Base-by-base conservation (phyloP, 305 asterid species). In the Stenogyne calaminthoides region DNA sequence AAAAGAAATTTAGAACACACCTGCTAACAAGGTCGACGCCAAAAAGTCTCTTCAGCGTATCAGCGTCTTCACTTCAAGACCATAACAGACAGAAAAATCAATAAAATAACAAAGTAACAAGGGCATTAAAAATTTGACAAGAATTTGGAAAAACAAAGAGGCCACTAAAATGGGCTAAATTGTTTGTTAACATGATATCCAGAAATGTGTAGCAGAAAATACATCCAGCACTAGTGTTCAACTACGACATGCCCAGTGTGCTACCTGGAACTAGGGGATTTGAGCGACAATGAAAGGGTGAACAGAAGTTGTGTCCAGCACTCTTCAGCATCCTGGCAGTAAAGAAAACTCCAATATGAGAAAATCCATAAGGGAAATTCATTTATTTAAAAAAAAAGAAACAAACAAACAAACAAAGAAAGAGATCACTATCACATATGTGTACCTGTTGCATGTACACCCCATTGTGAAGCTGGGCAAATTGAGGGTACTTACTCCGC, bases 231-330 rank as follows among this genome's bases (percentile, higher is more conserved):
- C 27, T 65, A 20, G 32, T 55, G 20, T 51, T 51, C 68, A 62
- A 55, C 29, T 44, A 44, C 64, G 60, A 61, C 68, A 54, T 64
- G 63, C 68, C 70, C 60, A 62, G 61, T 49, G 57, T 11, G 49
- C 34, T 91, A 95, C 99, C 98, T 85, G 76, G 96, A 75, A 67
- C 78, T 77, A 40, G 88, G 80, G 32, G 90, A 69, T 78, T 82
- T 92, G 65, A 95, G 87, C 66, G 95, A 81, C 76, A 87, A 84
- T 5, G 98, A 93, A 68, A 95, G 97, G 73, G 98, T 88, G 79
- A 87, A 91, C 56, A 92, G 73, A 79, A 95, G 90, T 76, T 92
- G 98, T 20, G 98, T 85, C 99, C 99, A 95, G 86, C 99, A 95
- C 83, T 95, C 99, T 86, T 95, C 98, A 72, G 99, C 99, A 84